Evolutionary conservation across 305 asterid genomes (phyloP).

Genomic region (Stenogyne calaminthoides): DNA sequence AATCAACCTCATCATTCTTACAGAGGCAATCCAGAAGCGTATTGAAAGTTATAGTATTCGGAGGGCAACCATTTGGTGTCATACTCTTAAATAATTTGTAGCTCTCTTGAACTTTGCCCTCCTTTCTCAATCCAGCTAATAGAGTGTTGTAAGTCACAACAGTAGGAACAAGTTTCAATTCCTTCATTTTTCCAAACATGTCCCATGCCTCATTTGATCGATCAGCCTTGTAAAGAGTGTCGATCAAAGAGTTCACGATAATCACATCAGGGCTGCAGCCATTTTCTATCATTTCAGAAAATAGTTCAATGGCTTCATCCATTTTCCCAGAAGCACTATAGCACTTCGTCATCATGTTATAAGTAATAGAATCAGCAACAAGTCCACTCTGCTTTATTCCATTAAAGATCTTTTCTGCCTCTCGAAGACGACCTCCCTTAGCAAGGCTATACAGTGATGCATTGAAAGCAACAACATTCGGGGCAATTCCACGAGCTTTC

Average conservation of each 20-base stretch:
- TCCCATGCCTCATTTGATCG: conserved; percentile 85
- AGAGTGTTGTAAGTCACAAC: conserved; percentile 94
- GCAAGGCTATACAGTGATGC: conserved; percentile 83
- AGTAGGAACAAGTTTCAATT: conserved; percentile 69
- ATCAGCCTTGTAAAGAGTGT: conserved; percentile 81
- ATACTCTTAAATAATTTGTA: conserved; percentile 68
- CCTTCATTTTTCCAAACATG: conserved; percentile 72
- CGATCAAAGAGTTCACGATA: conserved; percentile 79
- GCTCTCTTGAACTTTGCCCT: conserved; percentile 76
- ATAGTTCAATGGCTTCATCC: conserved; percentile 74
- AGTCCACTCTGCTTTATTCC: conserved; percentile 77
- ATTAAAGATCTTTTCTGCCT: conserved; percentile 69
- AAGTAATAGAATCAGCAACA: conserved; percentile 80
- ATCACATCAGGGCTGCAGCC: conserved; percentile 80
- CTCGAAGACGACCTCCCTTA: conserved; percentile 71
- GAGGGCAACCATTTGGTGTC: conserved; percentile 65
- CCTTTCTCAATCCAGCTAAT: conserved; percentile 85
- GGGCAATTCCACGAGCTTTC: conserved; percentile 84
- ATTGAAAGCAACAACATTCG: conserved; percentile 79
- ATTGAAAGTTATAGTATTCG: conserved; percentile 83
- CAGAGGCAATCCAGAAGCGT: conserved; percentile 88
- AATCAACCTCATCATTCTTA: conserved; percentile 74
- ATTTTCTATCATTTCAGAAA: conserved; percentile 66
- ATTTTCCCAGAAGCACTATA: conserved; percentile 70
- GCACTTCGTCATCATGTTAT: conserved; percentile 96